Evolutionary conservation across 345 rosid genomes (phyloP).

Genomic region (Hibiscus trionum): DNA sequence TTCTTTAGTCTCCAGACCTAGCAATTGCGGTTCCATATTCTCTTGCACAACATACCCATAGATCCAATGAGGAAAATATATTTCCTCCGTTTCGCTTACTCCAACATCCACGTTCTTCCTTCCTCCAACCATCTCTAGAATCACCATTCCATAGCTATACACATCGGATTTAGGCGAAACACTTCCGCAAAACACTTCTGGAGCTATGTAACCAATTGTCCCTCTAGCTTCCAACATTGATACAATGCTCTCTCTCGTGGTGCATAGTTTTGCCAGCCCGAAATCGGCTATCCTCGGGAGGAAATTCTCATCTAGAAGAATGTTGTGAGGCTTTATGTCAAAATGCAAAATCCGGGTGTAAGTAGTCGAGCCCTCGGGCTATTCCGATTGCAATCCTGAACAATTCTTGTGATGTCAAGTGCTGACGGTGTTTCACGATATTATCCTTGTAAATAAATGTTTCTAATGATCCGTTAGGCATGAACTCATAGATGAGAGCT

Average conservation of each 20-base stretch:
- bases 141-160: constrained; percentile 25
- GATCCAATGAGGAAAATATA: constrained; percentile 19
- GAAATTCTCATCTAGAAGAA: constrained; percentile 3
- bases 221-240: constrained; percentile 1
- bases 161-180: constrained; percentile 24
- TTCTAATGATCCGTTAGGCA: not conserved
- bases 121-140: constrained; percentile 15
- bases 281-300: not conserved
- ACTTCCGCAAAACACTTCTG: not conserved
- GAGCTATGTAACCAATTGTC: constrained; percentile 2
- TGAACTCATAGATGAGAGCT: constrained; percentile 7
- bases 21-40: not conserved
- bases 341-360: constrained; percentile 18
- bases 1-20: not conserved
- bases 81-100: not conserved
- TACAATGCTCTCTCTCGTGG: not conserved
- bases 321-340: constrained; percentile 18
- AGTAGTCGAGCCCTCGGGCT: constrained; percentile 18
- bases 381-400: constrained; percentile 8
- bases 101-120: not conserved
- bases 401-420: constrained; percentile 16
- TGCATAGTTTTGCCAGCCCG: constrained; percentile 5
- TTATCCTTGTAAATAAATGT: not conserved
- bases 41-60: constrained; percentile 4
- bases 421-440: not conserved